phyloP scores from a whole-genome alignment of 169 alveolate genomes.

The Babesia divergens region DNA sequence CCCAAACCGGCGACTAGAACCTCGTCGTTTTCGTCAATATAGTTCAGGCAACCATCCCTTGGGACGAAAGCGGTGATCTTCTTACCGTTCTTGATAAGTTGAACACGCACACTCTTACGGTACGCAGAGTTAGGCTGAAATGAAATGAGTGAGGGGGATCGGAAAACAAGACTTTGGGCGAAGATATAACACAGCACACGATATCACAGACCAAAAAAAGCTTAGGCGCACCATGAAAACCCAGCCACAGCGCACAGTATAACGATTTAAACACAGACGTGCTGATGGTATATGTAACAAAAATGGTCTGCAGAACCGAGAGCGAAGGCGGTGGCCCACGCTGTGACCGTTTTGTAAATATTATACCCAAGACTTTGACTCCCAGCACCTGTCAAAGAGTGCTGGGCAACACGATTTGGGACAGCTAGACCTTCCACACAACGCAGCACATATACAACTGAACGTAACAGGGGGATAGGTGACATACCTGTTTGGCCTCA shows the following conservation, averaged over 20 bases:
- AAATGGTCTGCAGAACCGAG: background rate
- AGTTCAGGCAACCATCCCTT: slow-evolving; percentile 97
- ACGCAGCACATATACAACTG: background rate
- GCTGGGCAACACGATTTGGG: slow-evolving; percentile 69
- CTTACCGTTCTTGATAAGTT: slow-evolving; percentile 98
- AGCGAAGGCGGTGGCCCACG: background rate
- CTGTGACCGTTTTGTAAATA: slow-evolving; percentile 37
- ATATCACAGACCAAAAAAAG: no score
- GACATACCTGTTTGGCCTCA: slow-evolving; percentile 95
- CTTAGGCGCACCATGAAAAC: no score
- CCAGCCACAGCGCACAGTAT: no score
- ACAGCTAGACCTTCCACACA: no score
- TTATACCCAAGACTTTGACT: slow-evolving; percentile 66
- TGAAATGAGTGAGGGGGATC: no score
- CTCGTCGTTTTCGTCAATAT: slow-evolving; percentile 99
- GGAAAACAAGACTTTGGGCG: background rate
- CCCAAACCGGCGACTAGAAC: slow-evolving; percentile 99
- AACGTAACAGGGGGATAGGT: background rate
- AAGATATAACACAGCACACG: background rate
- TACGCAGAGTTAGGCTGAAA: slow-evolving; percentile 99
- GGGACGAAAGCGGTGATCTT: slow-evolving; percentile 99
- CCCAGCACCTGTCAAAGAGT: slow-evolving; percentile 15
- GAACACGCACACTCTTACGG: slow-evolving; percentile 99
- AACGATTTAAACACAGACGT: background rate
- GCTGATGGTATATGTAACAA: background rate